Evolutionary conservation across 139 green algal genomes (phyloP).

Genomic region (Monoraphidium neglectum): DNA sequence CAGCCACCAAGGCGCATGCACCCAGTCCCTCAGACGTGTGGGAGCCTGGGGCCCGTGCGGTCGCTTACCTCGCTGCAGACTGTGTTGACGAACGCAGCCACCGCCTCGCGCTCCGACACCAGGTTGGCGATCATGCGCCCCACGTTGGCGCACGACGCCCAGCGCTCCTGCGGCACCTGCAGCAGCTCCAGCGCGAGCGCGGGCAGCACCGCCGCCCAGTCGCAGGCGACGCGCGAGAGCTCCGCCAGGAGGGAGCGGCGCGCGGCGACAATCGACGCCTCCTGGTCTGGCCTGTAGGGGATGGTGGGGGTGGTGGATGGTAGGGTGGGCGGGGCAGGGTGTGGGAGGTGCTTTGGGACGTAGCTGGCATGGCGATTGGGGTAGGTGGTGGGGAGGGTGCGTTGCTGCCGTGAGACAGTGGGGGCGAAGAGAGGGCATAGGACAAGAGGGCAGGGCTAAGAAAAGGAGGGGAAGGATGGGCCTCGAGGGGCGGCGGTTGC

Average conservation of each 20-base stretch:
- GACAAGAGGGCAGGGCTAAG: not conserved
- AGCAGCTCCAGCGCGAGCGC: constrained; percentile 33
- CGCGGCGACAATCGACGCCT: not conserved
- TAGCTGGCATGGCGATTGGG: not conserved
- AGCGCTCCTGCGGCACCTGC: constrained; percentile 27
- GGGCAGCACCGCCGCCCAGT: constrained; percentile 31
- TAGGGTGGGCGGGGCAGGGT: too few species aligned
- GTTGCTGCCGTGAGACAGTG: not conserved
- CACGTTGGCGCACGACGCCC: constrained; percentile 10
- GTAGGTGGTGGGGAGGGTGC: not conserved
- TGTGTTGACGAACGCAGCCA: constrained; percentile 28
- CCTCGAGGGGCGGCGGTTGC: too few species aligned
- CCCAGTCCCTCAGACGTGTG: too few species aligned
- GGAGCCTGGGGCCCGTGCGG: too few species aligned
- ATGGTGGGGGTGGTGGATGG: too few species aligned
- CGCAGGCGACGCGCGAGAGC: constrained; percentile 16
- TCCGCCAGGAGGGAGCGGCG: not conserved
- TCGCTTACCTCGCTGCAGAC: constrained; percentile 18
- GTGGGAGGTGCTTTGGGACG: not conserved
- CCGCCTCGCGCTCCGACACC: constrained; percentile 22
- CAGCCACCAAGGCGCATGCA: too few species aligned
- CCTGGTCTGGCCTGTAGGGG: constrained; percentile 1
- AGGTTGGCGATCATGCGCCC: constrained; percentile 24
- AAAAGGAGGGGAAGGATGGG: not conserved
- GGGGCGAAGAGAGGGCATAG: not conserved